Evolutionary conservation across 257 asterid genomes (phyloP).

Genomic region (Nicotiana knightiana): DNA sequence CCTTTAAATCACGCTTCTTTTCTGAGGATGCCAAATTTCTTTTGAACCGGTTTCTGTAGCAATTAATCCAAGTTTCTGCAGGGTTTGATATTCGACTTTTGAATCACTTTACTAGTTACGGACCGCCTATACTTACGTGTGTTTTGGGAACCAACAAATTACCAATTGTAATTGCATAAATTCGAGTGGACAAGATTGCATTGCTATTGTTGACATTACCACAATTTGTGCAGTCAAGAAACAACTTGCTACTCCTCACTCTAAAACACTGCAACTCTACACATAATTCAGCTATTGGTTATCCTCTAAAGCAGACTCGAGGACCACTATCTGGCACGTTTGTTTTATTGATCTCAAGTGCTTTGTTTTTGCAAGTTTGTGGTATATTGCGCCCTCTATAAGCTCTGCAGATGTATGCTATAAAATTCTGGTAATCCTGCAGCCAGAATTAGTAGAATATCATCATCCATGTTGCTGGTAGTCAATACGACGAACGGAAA

Average conservation of each 20-base stretch:
- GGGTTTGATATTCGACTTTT: too few relatives aligned
- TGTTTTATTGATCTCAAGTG: slow-evolving; percentile 20
- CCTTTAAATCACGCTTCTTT: too few relatives aligned
- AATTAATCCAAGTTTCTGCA: too few relatives aligned
- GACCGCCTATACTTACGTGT: too few relatives aligned
- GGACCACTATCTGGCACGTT: slow-evolving; percentile 16
- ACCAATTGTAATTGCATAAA: too few relatives aligned
- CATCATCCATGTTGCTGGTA: neutral
- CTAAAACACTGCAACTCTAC: neutral
- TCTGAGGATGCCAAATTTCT: too few relatives aligned
- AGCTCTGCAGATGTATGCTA: slow-evolving; percentile 58
- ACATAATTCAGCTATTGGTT: neutral
- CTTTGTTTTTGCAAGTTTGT: slow-evolving; percentile 41
- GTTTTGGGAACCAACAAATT: too few relatives aligned
- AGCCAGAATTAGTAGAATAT: neutral
- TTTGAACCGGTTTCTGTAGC: too few relatives aligned
- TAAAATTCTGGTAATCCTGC: slow-evolving; percentile 68
- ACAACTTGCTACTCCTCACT: neutral
- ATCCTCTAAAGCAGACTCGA: slow-evolving; percentile 28
- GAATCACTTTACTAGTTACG: too few relatives aligned
- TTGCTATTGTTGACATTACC: neutral
- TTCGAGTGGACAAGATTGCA: neutral
- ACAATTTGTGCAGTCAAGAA: neutral
- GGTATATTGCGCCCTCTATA: slow-evolving; percentile 51
- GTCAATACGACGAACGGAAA: neutral